Conservation (phyloP, 768 basidiomycete species). For the Trametes cubensis region DNA sequence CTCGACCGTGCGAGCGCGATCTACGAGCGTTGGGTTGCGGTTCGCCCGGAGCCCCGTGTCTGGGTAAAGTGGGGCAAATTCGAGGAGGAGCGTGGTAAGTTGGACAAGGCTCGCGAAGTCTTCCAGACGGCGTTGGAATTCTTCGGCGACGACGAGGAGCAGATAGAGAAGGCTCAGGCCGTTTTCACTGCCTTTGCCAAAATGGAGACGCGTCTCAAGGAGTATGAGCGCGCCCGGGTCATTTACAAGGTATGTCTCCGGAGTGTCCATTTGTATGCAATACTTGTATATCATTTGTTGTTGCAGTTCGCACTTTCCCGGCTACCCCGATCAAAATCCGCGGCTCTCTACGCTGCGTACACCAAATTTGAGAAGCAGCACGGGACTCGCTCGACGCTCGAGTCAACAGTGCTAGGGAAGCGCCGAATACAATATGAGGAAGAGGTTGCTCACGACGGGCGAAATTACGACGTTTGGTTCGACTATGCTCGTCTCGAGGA, state of each 20-base stretch:
- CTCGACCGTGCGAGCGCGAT: conserved; percentile 88
- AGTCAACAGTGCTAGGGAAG: conserved; percentile 93
- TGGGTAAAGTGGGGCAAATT: conserved; percentile 72
- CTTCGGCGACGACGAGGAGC: conserved; percentile 64
- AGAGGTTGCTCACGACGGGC: conserved; percentile 85
- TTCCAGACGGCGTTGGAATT: conserved; percentile 69
- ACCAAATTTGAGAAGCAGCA: conserved; percentile 99
- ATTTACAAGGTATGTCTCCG: conserved; percentile 84
- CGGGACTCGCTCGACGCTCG: conserved; percentile 84
- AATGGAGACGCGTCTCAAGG: conserved; percentile 96
- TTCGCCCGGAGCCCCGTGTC: conserved; percentile 64
- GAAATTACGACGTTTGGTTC: conserved; percentile 98
- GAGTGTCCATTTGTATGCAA: background rate
- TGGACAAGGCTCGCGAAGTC: conserved; percentile 67
- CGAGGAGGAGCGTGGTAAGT: conserved; percentile 59
- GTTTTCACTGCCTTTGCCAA: conserved; percentile 93
- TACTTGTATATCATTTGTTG: background rate
- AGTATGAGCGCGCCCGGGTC: conserved; percentile 94
- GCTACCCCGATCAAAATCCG: conserved; percentile 90
- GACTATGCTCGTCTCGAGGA: conserved; percentile 95
- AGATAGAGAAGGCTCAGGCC: conserved; percentile 81
- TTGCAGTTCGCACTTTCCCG: conserved; percentile 90
- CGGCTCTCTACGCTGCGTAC: conserved; percentile 84
- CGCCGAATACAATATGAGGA: conserved; percentile 99
- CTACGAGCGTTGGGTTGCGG: conserved; percentile 88